phyloP scores from a whole-genome alignment of 768 basidiomycete species.

The Mycena metata region DNA sequence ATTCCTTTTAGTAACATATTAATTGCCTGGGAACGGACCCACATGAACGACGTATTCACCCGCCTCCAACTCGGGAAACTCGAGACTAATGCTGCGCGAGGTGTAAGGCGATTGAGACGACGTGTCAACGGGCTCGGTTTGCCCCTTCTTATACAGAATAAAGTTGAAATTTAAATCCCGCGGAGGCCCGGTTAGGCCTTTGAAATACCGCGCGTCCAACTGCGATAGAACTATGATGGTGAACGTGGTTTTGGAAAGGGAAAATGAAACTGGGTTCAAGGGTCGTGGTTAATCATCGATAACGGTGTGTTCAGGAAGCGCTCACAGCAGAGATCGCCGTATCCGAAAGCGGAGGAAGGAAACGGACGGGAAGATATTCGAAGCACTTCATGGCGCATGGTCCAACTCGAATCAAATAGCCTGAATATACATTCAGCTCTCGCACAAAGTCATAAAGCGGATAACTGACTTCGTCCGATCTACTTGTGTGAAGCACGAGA shows the following conservation, averaged over 20 bases:
- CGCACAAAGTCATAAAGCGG: background rate
- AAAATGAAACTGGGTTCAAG: slow-evolving; percentile 44
- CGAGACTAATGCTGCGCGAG: slow-evolving; percentile 43
- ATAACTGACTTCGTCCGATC: slow-evolving; percentile 30
- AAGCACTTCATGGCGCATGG: slow-evolving; percentile 28
- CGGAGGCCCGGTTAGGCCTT: slow-evolving; percentile 39
- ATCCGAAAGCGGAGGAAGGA: slow-evolving; percentile 25
- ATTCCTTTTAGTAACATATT: background rate
- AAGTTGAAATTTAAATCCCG: slow-evolving; percentile 49
- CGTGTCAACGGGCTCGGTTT: slow-evolving; percentile 36
- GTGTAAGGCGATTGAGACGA: slow-evolving; percentile 39
- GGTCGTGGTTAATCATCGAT: background rate
- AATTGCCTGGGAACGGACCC: background rate
- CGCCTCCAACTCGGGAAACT: slow-evolving; percentile 32
- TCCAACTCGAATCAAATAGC: slow-evolving; percentile 33
- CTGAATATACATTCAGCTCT: slow-evolving; percentile 7
- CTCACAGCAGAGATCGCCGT: slow-evolving; percentile 37
- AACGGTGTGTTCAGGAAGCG: background rate
- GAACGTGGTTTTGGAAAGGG: slow-evolving; percentile 38
- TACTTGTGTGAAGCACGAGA: slow-evolving; percentile 30
- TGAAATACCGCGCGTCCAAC: slow-evolving; percentile 48
- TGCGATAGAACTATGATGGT: slow-evolving; percentile 50
- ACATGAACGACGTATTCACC: slow-evolving; percentile 38
- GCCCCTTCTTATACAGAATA: slow-evolving; percentile 44
- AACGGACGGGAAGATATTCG: slow-evolving; percentile 31